These are phyloP conservation scores for Zygosaccharomyces kombuchaensis DNA, from an alignment of 805 yeast species.

Conservation along the genomic window DNA sequence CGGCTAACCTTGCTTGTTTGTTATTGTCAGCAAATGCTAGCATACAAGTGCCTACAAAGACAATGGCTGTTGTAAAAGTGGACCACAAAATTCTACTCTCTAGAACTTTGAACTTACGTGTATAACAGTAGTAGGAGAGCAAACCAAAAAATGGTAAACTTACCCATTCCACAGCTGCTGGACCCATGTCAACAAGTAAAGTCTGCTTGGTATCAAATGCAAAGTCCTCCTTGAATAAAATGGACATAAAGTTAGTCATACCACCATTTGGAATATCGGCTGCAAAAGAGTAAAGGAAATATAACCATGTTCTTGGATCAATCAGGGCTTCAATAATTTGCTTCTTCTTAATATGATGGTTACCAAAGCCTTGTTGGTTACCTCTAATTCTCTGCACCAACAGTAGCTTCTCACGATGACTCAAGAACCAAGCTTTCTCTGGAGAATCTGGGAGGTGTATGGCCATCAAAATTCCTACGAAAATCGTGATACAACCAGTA, in stretches of 20 bases:
- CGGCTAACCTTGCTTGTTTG: slow-evolving; percentile 34
- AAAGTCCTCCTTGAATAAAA: slow-evolving; percentile 39
- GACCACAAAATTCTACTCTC: slow-evolving; percentile 25
- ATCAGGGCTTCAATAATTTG: slow-evolving; percentile 49
- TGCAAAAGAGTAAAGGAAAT: slow-evolving; percentile 39
- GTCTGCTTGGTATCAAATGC: slow-evolving; percentile 37
- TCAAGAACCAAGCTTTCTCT: slow-evolving; percentile 43
- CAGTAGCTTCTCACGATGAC: slow-evolving; percentile 42
- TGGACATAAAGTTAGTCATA: slow-evolving; percentile 43
- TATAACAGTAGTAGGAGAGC: slow-evolving; percentile 10
- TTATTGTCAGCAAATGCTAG: slow-evolving; percentile 38
- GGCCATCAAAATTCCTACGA: slow-evolving; percentile 44
- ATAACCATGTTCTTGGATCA: slow-evolving; percentile 49
- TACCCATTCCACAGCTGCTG: slow-evolving; percentile 40
- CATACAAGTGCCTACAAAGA: slow-evolving; percentile 36
- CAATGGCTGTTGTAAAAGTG: slow-evolving; percentile 27
- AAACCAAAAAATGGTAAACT: slow-evolving; percentile 20
- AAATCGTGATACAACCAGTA: slow-evolving; percentile 56
- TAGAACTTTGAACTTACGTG: slow-evolving; percentile 8
- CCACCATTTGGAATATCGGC: slow-evolving; percentile 54
- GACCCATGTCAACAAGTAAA: slow-evolving; percentile 40
- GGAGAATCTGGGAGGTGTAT: slow-evolving; percentile 59
- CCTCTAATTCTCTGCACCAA: slow-evolving; percentile 50
- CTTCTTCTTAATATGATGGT: slow-evolving; percentile 47
- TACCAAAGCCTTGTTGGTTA: slow-evolving; percentile 58